Evolutionary conservation across 164 flowering plant species (phyloP), one percentile per base, ranked within the genome.

Genomic region (Magnolia sinica): DNA sequence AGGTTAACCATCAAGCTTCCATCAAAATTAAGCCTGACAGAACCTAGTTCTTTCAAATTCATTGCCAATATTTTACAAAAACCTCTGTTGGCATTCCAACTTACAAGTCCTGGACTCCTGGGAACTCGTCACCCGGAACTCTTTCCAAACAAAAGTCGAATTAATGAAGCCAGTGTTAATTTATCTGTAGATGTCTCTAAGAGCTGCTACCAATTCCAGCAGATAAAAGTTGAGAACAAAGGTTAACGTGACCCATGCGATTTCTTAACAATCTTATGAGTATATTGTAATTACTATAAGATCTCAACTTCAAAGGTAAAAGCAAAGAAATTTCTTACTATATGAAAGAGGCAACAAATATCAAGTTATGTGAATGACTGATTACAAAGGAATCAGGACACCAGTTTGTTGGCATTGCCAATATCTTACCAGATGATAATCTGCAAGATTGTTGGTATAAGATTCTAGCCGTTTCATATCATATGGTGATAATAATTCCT

Each of bases 381-480:
- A 55, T 55, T 16, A 55, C 16, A 55, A 55, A 10, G 18, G 61
- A 16, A 16, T 11, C 37, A 66, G 14, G 22, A 63, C 65, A 63
- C 23, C 19, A 66, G 31, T 27, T 66, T 11, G 27, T 66, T 0
- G 2, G 69, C 69, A 66, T 29, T 11, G 8, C 29, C 69, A 64
- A 37, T 24, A 66, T 73, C 82, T 82, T 83, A 93, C 98, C 92
- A 82, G 31, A 79, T 79, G 89, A 83, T 78, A 88, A 79, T 94
- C 92, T 51, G 81, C 83, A 74, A 87, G 92, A 79, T 90, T 88
- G 78, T 86, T 85, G 23, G 91, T 73, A 80, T 92, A 96, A 55
- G 90, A 89, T 85, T 90, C 90, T 75, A 96, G 79, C 72, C 89
- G 86, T 81, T 86, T 82, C 91, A 96, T 84, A 80, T 85, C 90